Base-by-base conservation (phyloP, 257 asterid species). In the Fraxinus pennsylvanica region DNA sequence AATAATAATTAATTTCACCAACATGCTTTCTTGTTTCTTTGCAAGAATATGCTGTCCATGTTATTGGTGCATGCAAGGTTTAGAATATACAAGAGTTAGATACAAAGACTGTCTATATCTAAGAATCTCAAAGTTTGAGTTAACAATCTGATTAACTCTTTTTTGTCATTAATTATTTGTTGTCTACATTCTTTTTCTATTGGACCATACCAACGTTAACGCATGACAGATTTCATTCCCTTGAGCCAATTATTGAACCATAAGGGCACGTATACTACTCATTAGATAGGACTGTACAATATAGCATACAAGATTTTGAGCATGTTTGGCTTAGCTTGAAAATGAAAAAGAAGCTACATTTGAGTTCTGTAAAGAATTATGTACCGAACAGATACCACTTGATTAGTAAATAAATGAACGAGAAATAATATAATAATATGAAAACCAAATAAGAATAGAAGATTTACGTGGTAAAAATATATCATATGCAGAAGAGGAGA, bases 41-140 rank as follows among this genome's bases (percentile, higher is more conserved):
- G 74, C 84, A 36, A 85, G 76, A 85, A 15, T 78, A 84, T 91
- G 96, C 86, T 84, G 74, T 45, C 87, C 94, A 87, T 84, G 93
- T 87, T 89, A 89, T 89, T 85, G 96, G 85, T 72, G 76, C 81
- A 71, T 84, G 54, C 82, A 22, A 45, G 43, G 57, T 57, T 57
- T 57, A 57, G 13, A 57, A n/a, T 57, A 57, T 21, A 57, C 30
- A 47, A 47, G 1, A 41, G 15, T 41, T 41, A 41, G 15, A 54
- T 54, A 52, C 9, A 52, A 52, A 19, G 22, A 17, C 22, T 17
- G 61, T 19, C 61, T 52, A 52, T 15, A 54, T 54, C 29, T 57
- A 57, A 57, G 30, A 57, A 21, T 57, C 67, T 57, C 29, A 57
- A 47, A 13, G 19, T 3, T 14, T 47, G 57, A 47, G 19, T 47